Conservation (phyloP, 441 rosid genomes). For the Geranium incanum region DNA sequence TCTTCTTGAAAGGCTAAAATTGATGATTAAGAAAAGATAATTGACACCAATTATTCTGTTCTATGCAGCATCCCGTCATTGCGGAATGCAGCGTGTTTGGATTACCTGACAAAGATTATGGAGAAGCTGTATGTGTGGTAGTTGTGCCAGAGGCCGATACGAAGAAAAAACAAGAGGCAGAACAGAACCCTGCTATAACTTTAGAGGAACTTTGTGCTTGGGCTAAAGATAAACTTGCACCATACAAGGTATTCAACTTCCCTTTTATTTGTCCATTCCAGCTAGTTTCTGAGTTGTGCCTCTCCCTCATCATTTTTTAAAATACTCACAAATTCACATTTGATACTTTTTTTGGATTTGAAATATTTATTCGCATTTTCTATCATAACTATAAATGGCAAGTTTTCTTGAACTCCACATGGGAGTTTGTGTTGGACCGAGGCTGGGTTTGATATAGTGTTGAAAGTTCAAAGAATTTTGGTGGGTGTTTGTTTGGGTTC, state of each 20-base stretch:
- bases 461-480: too few species aligned
- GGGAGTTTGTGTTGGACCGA: neutral
- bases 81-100: slow-evolving; percentile 94
- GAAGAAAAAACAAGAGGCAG: slow-evolving; percentile 39
- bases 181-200: slow-evolving; percentile 48
- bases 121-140: slow-evolving; percentile 71
- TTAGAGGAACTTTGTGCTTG: slow-evolving; percentile 70
- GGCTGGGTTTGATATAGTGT: neutral
- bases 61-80: slow-evolving; percentile 66
- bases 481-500: neutral
- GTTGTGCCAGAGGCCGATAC: slow-evolving; percentile 50
- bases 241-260: slow-evolving; percentile 67
- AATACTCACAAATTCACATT: neutral
- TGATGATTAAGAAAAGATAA: neutral
- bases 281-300: neutral
- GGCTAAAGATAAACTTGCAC: slow-evolving; percentile 97
- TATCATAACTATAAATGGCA: neutral
- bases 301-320: too few species aligned
- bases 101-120: slow-evolving; percentile 76
- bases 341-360: neutral
- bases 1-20: neutral
- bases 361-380: too few species aligned
- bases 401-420: neutral
- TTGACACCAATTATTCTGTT: slow-evolving; percentile 10
- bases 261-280: neutral